Conservation (phyloP, 2,329 filamentous ascomycete species). For the Aureobasidium sp. region DNA sequence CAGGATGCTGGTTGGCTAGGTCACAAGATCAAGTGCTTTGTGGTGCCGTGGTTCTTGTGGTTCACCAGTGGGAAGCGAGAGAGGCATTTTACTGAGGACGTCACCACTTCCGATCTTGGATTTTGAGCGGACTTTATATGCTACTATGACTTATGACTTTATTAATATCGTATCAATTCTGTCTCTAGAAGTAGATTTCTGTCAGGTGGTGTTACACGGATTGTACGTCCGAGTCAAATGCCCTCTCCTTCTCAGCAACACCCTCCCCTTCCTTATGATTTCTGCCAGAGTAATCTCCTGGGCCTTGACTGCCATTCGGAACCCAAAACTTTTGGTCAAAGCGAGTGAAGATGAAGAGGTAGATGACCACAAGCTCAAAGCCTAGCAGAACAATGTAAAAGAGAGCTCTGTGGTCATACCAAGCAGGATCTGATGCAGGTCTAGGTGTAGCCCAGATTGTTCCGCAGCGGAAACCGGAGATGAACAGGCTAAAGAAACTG, state of each 20-base stretch:
- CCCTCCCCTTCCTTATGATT: neutral
- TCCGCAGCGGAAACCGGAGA: conserved; percentile 22
- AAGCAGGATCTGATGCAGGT: conserved; percentile 20
- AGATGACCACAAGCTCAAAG: conserved; percentile 24
- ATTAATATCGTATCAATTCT: neutral
- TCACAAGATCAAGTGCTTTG: conserved; percentile 36
- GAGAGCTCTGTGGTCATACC: conserved; percentile 22
- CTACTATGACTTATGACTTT: neutral
- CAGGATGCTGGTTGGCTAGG: conserved; percentile 37
- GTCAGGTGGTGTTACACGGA: too few relatives aligned
- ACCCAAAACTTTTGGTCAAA: conserved; percentile 23
- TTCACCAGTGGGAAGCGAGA: conserved; percentile 33
- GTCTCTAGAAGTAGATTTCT: neutral
- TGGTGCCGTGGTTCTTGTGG: conserved; percentile 41
- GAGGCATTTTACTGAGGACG: conserved; percentile 39
- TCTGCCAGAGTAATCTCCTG: neutral
- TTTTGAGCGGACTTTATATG: conserved; percentile 13
- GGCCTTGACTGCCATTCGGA: conserved; percentile 12
- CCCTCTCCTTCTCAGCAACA: neutral
- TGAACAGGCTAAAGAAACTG: conserved; percentile 15
- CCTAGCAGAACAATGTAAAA: conserved; percentile 24
- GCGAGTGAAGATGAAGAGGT: conserved; percentile 18
- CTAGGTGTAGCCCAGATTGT: conserved; percentile 19
- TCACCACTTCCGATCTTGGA: conserved; percentile 31
- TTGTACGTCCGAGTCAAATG: neutral